Evolutionary conservation across 352 stramenopile species (phyloP).

Genomic region (Globisporangium polare): DNA sequence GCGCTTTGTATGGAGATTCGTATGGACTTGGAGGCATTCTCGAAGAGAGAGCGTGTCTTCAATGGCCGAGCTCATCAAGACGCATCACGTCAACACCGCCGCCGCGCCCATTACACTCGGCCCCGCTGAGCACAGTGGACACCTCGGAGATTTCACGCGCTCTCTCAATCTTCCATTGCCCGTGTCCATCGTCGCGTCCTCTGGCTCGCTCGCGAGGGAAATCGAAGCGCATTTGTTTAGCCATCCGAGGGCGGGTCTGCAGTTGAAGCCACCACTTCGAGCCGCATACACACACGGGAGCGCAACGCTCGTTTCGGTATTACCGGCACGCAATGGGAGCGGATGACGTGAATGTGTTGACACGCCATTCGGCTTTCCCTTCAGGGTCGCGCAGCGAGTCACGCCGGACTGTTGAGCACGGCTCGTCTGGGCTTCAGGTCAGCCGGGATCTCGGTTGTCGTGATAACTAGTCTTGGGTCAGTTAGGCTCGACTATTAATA

Average conservation of each 20-base stretch:
- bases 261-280: background rate
- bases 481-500: no score
- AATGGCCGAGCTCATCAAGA: background rate
- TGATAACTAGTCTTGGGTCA: no score
- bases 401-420: no score
- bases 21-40: background rate
- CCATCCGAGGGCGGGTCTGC: no score
- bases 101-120: background rate
- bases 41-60: background rate
- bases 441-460: no score
- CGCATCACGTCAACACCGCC: background rate
- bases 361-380: no score
- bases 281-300: background rate
- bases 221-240: no score
- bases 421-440: no score
- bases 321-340: slow-evolving; percentile 2
- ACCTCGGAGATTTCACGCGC: no score
- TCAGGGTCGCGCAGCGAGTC: no score
- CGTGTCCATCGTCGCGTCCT: background rate
- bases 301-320: background rate
- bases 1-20: background rate
- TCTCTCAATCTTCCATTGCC: no score
- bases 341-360: background rate
- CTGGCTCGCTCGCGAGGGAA: no score
- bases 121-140: background rate